Evolutionary conservation across 331 rosid species (phyloP).

Genomic region (Malus hybrid): DNA sequence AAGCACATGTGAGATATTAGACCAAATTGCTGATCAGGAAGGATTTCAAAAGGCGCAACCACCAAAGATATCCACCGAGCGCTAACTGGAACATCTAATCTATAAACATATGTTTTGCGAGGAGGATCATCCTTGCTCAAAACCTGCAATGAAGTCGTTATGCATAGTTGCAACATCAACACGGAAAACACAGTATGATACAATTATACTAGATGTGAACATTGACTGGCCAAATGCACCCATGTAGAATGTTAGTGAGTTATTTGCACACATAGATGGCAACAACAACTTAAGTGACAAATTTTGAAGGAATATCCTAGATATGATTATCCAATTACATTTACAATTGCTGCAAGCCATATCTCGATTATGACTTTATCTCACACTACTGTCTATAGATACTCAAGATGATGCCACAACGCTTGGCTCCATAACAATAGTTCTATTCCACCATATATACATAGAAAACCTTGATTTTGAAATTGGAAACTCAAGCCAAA

Average conservation of each 20-base stretch:
- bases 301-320: neutral
- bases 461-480: neutral
- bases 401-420: neutral
- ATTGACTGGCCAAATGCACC: neutral
- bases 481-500: neutral
- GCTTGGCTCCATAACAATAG: neutral
- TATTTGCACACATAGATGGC: neutral
- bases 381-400: neutral
- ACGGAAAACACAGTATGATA: neutral
- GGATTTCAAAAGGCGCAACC: conserved; percentile 89
- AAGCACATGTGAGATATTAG: conserved; percentile 76
- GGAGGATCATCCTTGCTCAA: conserved; percentile 92
- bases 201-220: neutral
- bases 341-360: neutral
- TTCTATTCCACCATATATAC: neutral
- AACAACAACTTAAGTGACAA: neutral
- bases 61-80: conserved; percentile 92
- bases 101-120: conserved; percentile 79
- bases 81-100: conserved; percentile 76
- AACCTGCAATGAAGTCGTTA: conserved; percentile 48
- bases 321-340: neutral
- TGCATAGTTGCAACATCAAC: neutral
- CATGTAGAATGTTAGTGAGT: neutral
- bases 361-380: neutral
- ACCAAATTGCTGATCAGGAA: conserved; percentile 68